A percentile compares a stretch with the other conserved stretches of the same genome.
phyloP scores from a whole-genome alignment of 78 protist genomes.

The Tieghemostelium lacteum region DNA sequence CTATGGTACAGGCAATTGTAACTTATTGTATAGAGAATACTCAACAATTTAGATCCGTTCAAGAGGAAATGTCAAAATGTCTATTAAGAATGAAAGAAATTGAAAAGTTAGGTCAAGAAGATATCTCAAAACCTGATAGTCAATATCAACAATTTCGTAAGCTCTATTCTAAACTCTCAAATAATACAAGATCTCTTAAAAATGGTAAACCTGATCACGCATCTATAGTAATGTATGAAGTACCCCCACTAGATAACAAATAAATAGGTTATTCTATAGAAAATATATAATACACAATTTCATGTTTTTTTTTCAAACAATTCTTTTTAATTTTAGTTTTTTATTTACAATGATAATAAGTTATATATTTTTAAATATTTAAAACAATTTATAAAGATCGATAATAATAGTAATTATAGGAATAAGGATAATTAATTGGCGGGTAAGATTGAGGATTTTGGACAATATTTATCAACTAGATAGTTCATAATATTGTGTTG shows the following conservation, averaged over 20 bases:
- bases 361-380: too few species aligned
- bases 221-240: conserved; percentile 66
- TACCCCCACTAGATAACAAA: background rate
- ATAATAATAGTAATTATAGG: too few species aligned
- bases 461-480: too few species aligned
- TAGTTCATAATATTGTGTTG: conserved; percentile 30
- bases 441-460: too few species aligned
- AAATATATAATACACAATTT: too few species aligned
- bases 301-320: too few species aligned
- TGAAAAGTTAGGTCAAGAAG: conserved; percentile 3
- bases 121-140: conserved; percentile 7
- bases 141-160: conserved; percentile 37
- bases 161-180: conserved; percentile 15
- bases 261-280: background rate
- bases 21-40: conserved; percentile 66
- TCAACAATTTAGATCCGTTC: conserved; percentile 33
- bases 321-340: too few species aligned
- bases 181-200: conserved; percentile 30
- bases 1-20: conserved; percentile 47
- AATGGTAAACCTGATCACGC: conserved; percentile 77
- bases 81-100: conserved; percentile 56
- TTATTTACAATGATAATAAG: too few species aligned
- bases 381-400: too few species aligned
- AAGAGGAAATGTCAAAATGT: conserved; percentile 29
- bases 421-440: too few species aligned